A percentile compares a stretch with the other conserved stretches of the same genome.
Evolutionary conservation across 164 flowering plant species (phyloP).

Genomic region (Malania oleifera): DNA sequence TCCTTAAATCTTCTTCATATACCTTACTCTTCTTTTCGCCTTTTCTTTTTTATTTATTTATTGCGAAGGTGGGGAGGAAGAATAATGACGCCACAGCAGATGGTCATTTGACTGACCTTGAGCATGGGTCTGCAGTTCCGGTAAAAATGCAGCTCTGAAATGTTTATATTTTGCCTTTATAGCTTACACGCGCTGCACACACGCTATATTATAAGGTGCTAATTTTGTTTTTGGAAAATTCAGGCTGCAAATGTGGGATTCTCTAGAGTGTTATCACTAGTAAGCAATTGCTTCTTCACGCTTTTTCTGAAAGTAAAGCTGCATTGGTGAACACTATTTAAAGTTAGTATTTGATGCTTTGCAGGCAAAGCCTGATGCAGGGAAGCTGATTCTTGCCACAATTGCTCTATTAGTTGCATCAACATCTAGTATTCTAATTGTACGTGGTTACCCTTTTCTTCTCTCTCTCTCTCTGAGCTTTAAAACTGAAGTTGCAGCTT

Average conservation of each 20-base stretch:
- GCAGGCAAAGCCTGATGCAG: constrained; percentile 83
- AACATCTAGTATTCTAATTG: constrained; percentile 56
- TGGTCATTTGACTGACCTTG: constrained; percentile 50
- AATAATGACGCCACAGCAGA: constrained; percentile 30
- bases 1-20: too few relatives aligned
- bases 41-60: not conserved
- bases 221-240: constrained; percentile 10
- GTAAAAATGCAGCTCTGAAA: constrained; percentile 21
- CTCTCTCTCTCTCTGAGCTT: not conserved
- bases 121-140: constrained; percentile 75
- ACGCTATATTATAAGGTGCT: not conserved
- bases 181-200: not conserved
- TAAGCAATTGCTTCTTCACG: constrained; percentile 30
- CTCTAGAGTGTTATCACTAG: constrained; percentile 68
- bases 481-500: not conserved
- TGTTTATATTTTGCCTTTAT: not conserved
- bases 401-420: constrained; percentile 65
- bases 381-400: constrained; percentile 58
- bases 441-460: constrained; percentile 23
- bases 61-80: constrained; percentile 36
- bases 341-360: constrained; percentile 9
- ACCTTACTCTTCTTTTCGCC: too few relatives aligned
- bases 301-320: not conserved
- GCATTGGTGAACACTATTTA: not conserved
- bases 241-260: constrained; percentile 92